A percentile compares a stretch with the other conserved stretches of the same genome.
Conservation (phyloP, 352 stramenopile genomes). For the Lagenidium sp. region DNA sequence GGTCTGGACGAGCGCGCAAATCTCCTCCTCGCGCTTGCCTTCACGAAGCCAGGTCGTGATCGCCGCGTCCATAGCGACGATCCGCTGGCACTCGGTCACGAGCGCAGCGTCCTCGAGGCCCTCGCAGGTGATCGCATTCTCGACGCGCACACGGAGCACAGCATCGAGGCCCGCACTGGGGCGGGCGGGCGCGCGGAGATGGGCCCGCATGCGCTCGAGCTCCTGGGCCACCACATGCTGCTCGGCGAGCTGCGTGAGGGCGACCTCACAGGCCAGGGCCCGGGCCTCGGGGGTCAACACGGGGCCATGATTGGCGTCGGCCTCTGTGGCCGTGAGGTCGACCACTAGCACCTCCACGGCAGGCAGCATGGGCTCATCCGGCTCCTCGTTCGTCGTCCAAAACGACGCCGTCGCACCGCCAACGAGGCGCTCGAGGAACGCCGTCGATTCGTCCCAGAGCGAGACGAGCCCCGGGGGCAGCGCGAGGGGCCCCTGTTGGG, state of each 20-base stretch:
- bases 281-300: slow-evolving; percentile 11
- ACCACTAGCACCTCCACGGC: slow-evolving; percentile 1
- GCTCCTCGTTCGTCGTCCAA: neutral
- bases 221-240: slow-evolving; percentile 23
- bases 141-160: slow-evolving; percentile 28
- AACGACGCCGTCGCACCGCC: too few species aligned
- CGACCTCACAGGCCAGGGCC: slow-evolving; percentile 33
- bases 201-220: slow-evolving; percentile 18
- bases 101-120: slow-evolving; percentile 23
- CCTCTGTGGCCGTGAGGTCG: neutral
- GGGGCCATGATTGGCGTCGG: neutral
- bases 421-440: slow-evolving; percentile 30
- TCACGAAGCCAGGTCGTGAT: slow-evolving; percentile 28
- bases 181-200: slow-evolving; percentile 25
- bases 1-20: slow-evolving; percentile 28
- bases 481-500: too few species aligned
- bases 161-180: slow-evolving; percentile 30
- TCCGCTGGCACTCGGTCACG: slow-evolving; percentile 28
- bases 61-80: slow-evolving; percentile 31
- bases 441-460: slow-evolving; percentile 27
- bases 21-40: slow-evolving; percentile 32
- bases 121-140: slow-evolving; percentile 38
- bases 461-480: too few species aligned
- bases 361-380: neutral
- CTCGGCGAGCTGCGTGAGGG: slow-evolving; percentile 33